Evolutionary conservation across 768 basidiomycete genomes (phyloP).

Genomic region (Plicaturopsis crispa): DNA sequence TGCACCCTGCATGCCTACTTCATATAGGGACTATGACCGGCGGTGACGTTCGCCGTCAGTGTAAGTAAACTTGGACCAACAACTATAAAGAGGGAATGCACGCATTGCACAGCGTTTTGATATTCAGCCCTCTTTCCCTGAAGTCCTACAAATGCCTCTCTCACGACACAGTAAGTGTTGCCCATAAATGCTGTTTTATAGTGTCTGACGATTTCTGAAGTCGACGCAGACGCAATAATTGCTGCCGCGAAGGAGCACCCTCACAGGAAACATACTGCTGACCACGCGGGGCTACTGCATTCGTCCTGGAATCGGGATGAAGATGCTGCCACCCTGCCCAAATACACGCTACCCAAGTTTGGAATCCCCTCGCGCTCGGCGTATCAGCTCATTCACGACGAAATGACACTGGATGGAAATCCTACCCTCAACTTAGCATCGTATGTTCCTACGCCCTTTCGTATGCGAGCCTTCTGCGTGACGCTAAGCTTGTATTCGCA

Average conservation of each 20-base stretch:
- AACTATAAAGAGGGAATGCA: background rate
- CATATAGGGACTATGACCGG: no score
- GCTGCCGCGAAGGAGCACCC: conserved; percentile 29
- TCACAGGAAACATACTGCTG: conserved; percentile 26
- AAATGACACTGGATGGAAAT: conserved; percentile 50
- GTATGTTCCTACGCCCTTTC: conserved; percentile 28
- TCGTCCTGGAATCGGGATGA: conserved; percentile 33
- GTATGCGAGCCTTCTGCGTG: no score
- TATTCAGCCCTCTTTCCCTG: background rate
- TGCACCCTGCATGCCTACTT: no score
- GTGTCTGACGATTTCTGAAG: conserved; percentile 12
- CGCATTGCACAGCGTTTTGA: background rate
- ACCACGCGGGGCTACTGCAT: conserved; percentile 19
- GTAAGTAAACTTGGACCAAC: no score
- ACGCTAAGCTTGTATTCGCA: no score
- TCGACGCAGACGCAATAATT: conserved; percentile 46
- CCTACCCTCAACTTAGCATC: conserved; percentile 58
- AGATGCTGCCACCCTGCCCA: conserved; percentile 29
- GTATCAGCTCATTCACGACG: conserved; percentile 46
- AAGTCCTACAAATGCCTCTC: conserved; percentile 21
- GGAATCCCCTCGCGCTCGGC: conserved; percentile 38
- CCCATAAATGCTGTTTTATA: background rate
- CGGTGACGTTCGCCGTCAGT: no score
- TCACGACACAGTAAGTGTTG: conserved; percentile 29
- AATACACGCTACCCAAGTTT: conserved; percentile 35